Evolutionary conservation across 1,284 basidiomycete species (phyloP).

Genomic region (Xerocomus amazonicus): DNA sequence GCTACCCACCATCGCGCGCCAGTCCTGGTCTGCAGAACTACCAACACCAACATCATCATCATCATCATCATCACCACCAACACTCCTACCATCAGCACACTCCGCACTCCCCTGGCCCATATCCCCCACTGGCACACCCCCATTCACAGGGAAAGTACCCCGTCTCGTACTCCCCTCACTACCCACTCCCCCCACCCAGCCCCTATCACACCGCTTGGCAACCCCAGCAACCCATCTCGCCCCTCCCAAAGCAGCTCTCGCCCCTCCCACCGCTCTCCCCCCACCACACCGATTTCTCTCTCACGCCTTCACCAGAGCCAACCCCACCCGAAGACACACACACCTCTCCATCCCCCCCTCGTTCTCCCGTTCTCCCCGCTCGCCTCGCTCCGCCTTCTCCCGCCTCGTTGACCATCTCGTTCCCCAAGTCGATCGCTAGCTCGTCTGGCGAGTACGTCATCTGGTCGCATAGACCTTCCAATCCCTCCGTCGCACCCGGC

Average conservation of each 20-base stretch:
- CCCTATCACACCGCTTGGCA: conserved; percentile 28
- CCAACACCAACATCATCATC: conserved; percentile 10
- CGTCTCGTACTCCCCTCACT: conserved; percentile 20
- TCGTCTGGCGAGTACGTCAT: conserved; percentile 39
- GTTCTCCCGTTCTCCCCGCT: neutral
- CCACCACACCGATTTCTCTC: neutral
- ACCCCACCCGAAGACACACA: conserved; percentile 4
- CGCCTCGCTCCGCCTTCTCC: conserved; percentile 3
- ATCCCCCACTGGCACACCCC: conserved; percentile 12
- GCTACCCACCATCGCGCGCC: conserved; percentile 23
- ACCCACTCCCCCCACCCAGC: conserved; percentile 18
- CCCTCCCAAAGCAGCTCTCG: conserved; percentile 32
- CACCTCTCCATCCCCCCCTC: conserved; percentile 2
- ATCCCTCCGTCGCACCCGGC: conserved; percentile 58
- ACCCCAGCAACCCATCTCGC: conserved; percentile 31
- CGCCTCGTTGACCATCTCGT: conserved; percentile 7
- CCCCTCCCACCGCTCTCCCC: conserved; percentile 24
- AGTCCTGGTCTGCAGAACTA: conserved; percentile 19
- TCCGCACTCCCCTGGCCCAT: conserved; percentile 18
- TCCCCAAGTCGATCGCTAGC: conserved; percentile 9
- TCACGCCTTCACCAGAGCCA: conserved; percentile 6
- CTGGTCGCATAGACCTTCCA: conserved; percentile 62
- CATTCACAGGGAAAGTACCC: conserved; percentile 24
- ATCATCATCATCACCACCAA: conserved; percentile 6
- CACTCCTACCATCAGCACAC: conserved; percentile 20